phyloP scores from a whole-genome alignment of 768 basidiomycete species.

The Lactarius evosmus region DNA sequence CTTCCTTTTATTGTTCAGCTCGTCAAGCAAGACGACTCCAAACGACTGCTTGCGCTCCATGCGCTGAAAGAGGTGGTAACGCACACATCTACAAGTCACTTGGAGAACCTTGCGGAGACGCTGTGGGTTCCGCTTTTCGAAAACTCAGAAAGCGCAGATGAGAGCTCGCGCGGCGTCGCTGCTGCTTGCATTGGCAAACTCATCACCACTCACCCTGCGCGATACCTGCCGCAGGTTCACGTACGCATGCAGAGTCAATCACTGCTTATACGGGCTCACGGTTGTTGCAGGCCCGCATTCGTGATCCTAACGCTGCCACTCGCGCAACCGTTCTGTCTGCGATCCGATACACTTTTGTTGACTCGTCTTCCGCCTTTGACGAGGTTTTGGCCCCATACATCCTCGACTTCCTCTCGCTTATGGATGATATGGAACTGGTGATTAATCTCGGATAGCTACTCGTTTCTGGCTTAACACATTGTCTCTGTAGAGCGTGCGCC shows the following conservation, averaged over 20 bases:
- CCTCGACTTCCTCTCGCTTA: constrained; percentile 86
- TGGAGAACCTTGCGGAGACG: constrained; percentile 82
- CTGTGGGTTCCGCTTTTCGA: constrained; percentile 93
- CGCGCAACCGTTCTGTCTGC: constrained; percentile 90
- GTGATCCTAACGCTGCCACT: constrained; percentile 63
- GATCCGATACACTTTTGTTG: constrained; percentile 87
- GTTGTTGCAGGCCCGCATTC: constrained; percentile 54
- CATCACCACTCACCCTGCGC: constrained; percentile 85
- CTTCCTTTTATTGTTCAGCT: constrained; percentile 81
- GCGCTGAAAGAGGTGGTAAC: constrained; percentile 96
- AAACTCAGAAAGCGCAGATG: constrained; percentile 85
- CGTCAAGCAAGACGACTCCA: constrained; percentile 69
- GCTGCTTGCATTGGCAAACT: constrained; percentile 96
- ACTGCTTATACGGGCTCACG: constrained; percentile 13
- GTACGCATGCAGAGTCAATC: constrained; percentile 40
- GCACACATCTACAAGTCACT: constrained; percentile 78
- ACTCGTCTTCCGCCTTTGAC: constrained; percentile 81
- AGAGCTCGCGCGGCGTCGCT: constrained; percentile 90
- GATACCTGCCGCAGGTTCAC: constrained; percentile 91
- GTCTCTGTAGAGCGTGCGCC: constrained; percentile 71
- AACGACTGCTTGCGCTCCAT: constrained; percentile 81
- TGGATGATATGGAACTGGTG: constrained; percentile 87
- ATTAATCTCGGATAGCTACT: constrained; percentile 30
- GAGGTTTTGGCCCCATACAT: constrained; percentile 85
- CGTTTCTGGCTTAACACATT: not conserved